Conservation (phyloP, 208 protist genomes). For the Acanthamoeba lenticulata region DNA sequence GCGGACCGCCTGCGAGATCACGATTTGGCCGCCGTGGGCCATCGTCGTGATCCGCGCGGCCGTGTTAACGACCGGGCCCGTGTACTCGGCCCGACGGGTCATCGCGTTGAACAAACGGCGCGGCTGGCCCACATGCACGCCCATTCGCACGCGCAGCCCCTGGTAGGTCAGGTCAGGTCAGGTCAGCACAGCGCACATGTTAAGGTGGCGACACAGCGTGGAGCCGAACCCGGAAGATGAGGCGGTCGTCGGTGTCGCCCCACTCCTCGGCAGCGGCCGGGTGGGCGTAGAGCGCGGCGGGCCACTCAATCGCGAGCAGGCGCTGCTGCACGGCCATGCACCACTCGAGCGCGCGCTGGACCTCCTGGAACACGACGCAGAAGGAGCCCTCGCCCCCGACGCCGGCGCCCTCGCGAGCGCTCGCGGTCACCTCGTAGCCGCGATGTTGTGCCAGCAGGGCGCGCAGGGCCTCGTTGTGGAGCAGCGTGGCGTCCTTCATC, state of each 20-base stretch:
- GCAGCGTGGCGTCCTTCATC: too few relatives aligned
- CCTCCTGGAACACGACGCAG: slow-evolving; percentile 34
- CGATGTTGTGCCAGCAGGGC: too few relatives aligned
- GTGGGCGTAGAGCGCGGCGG: not conserved
- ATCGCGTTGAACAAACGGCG: not conserved
- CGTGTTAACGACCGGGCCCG: not conserved
- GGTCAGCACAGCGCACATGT: too few relatives aligned
- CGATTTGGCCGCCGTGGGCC: slow-evolving; percentile 48
- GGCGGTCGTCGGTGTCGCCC: not conserved
- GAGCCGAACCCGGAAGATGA: too few relatives aligned
- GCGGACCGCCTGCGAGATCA: not conserved
- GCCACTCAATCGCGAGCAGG: not conserved
- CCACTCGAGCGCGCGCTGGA: not conserved
- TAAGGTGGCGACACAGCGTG: too few relatives aligned
- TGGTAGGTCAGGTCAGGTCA: too few relatives aligned
- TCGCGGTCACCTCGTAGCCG: too few relatives aligned
- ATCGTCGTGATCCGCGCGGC: slow-evolving; percentile 4
- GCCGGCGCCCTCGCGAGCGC: not conserved
- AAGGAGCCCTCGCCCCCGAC: slow-evolving; percentile 47
- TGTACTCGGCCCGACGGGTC: slow-evolving; percentile 6
- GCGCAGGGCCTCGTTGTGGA: too few relatives aligned
- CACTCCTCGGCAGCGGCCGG: slow-evolving; percentile 25
- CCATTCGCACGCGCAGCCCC: slow-evolving; percentile 51
- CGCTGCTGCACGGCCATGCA: slow-evolving; percentile 9
- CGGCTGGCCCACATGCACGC: slow-evolving; percentile 1